Conservation (phyloP, 2,329 filamentous ascomycete species). For the Chrysoporthe deuterocubensis region DNA sequence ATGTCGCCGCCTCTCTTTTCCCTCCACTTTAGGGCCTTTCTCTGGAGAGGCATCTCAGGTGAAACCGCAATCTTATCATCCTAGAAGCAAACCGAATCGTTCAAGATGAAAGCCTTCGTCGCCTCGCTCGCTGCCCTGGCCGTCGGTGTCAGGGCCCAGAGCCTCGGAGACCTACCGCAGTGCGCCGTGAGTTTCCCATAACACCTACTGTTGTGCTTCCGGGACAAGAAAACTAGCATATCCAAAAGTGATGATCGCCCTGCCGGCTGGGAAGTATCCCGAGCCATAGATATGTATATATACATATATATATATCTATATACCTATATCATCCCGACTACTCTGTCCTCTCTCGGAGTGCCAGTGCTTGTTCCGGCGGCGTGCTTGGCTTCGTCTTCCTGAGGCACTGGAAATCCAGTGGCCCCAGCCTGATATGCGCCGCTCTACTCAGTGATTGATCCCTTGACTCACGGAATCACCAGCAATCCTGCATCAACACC, state of each 20-base stretch:
- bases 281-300: background rate
- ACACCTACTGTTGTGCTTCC: background rate
- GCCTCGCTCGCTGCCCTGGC: background rate
- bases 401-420: too few species aligned
- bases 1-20: background rate
- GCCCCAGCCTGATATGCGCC: too few species aligned
- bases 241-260: too few species aligned
- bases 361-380: too few species aligned
- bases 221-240: too few species aligned
- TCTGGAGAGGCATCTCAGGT: background rate
- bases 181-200: conserved; percentile 3
- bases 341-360: too few species aligned
- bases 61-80: background rate
- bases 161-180: conserved; percentile 1
- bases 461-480: background rate
- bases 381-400: too few species aligned
- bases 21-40: background rate
- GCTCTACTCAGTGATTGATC: too few species aligned
- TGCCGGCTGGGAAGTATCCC: background rate
- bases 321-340: too few species aligned
- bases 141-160: background rate
- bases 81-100: background rate
- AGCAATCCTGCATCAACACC: conserved; percentile 54
- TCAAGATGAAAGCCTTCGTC: conserved; percentile 4
- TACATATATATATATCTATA: too few species aligned